Evolutionary conservation across 2,329 filamentous ascomycete genomes (phyloP), one percentile per base, ranked within the genome.

Genomic region (Ilyonectria robusta): DNA sequence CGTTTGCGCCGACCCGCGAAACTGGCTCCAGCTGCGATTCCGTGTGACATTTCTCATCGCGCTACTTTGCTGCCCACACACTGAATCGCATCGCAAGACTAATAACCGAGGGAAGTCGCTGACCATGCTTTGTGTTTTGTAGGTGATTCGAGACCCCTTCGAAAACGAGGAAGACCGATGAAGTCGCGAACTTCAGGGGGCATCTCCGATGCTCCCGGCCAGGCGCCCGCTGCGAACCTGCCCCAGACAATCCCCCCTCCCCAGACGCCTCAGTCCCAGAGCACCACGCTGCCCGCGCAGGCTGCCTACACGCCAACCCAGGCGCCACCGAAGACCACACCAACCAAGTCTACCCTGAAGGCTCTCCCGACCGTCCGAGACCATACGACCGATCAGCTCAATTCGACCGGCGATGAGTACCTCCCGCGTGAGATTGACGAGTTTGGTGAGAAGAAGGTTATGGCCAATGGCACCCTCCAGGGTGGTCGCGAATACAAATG

Each of bases 321-420:
- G 73, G 76, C 81, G 79, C 93, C 94, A 17, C 90, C 93, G 23
- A 96, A 95, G 81, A 88, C 92, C 3, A 94, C 94, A 4, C 93
- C 93, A 6, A 91, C 91, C 37, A 97, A 97, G 82, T 87, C 90
- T 10, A 93, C 95, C 9, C 87, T 98, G 74, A 99, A 99, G 83
- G 96, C 96, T 1, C 86, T 99, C 48, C 96, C 96, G 3, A 98
- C 96, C 4, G 96, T 98, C 15, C 88, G 96, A 81, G 96, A 99
- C 78, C 96, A 99, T 80, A 99, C 96, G 3, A 98, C 95, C 17
- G 95, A 98, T 79, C 95, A 98, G 80, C 89, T 99, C 33, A 94
- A 93, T 59, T 87, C 92, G 31, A 93, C 94, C 76, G 93, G 93
- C 69, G 96, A 98, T 79, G 96, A 99, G 82, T 99, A 98, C 80